These are phyloP conservation scores for Calonectria leucothoes DNA, from an alignment of 2,329 filamentous ascomycete species.

Conservation along the genomic window DNA sequence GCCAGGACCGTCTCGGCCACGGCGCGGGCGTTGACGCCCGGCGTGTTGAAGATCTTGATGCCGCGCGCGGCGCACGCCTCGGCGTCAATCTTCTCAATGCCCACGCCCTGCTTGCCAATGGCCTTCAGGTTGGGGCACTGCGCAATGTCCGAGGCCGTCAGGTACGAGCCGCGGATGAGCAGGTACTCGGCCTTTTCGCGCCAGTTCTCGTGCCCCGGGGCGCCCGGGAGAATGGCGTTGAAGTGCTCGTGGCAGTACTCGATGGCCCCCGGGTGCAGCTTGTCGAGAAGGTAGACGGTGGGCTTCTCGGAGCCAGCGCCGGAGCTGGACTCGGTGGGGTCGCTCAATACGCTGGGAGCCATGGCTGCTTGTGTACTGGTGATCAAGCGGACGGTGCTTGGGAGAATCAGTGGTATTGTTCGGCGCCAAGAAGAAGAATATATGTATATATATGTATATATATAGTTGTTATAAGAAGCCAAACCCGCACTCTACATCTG, in stretches of 20 bases:
- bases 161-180: constrained; percentile 49
- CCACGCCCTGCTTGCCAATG: constrained; percentile 60
- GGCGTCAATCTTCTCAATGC: constrained; percentile 58
- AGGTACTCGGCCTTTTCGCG: constrained; percentile 53
- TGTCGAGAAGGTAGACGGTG: constrained; percentile 54
- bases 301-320: constrained; percentile 41
- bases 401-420: background rate
- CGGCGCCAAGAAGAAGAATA: background rate
- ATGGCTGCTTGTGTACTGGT: background rate
- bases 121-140: constrained; percentile 51
- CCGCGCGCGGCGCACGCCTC: constrained; percentile 50
- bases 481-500: background rate
- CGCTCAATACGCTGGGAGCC: background rate
- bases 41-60: constrained; percentile 60
- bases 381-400: too few species aligned
- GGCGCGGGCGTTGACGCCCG: constrained; percentile 56
- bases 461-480: background rate
- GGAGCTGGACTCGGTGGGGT: background rate
- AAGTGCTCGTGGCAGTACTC: constrained; percentile 51
- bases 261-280: constrained; percentile 50
- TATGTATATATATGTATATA: too few species aligned
- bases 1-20: constrained; percentile 54
- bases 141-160: constrained; percentile 53
- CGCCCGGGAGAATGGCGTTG: constrained; percentile 49
- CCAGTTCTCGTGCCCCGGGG: constrained; percentile 52